Conservation (phyloP, 352 stramenopile species). For the Pythium coloratum region DNA sequence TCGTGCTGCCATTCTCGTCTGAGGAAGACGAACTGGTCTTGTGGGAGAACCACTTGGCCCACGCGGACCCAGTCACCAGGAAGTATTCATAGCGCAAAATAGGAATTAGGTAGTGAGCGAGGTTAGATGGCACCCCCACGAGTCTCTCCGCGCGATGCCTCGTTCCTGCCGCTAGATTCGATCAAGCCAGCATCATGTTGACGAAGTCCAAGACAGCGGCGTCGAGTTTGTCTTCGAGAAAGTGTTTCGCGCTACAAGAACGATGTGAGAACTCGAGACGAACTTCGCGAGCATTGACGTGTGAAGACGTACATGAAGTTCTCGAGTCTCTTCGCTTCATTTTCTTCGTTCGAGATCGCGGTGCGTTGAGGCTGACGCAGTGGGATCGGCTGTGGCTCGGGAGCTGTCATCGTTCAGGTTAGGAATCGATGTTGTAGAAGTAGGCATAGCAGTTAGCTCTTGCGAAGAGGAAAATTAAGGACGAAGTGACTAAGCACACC, state of each 20-base stretch:
- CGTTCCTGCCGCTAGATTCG: background rate
- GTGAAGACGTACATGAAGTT: conserved; percentile 35
- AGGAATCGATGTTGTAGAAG: conserved; percentile 25
- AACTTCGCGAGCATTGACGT: background rate
- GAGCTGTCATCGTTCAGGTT: conserved; percentile 11
- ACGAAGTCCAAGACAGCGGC: conserved; percentile 18
- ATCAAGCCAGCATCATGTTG: conserved; percentile 32
- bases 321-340: conserved; percentile 15
- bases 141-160: background rate
- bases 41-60: conserved; percentile 80
- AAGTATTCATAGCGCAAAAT: conserved; percentile 65
- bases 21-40: conserved; percentile 84
- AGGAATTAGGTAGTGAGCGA: conserved; percentile 21
- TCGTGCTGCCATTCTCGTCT: conserved; percentile 76
- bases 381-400: background rate
- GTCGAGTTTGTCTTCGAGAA: conserved; percentile 29
- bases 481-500: background rate
- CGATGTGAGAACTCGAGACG: background rate
- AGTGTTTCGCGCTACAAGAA: conserved; percentile 20
- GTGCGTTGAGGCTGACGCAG: background rate
- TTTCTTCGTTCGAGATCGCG: background rate
- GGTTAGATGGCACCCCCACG: background rate
- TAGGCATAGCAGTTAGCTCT: conserved; percentile 5
- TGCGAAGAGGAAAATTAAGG: conserved; percentile 1
- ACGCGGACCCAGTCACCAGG: conserved; percentile 81